phyloP scores from a whole-genome alignment of 148 eudicot genomes.

The Talinum fruticosum region DNA sequence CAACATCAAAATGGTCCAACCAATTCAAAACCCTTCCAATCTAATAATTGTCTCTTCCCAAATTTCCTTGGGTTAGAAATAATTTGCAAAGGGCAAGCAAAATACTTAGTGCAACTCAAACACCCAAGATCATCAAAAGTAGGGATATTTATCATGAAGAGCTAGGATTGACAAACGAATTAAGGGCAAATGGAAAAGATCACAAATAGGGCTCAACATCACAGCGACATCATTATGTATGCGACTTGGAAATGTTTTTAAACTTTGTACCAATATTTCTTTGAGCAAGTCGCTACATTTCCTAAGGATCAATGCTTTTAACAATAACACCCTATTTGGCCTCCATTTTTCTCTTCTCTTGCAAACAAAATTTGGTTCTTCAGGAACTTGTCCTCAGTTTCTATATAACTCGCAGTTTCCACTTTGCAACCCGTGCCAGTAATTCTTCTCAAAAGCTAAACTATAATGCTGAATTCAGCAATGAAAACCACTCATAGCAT shows the following conservation, averaged over 20 bases:
- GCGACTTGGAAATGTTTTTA: neutral
- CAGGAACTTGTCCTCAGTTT: neutral
- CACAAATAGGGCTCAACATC: neutral
- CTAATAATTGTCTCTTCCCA: neutral
- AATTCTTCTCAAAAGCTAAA: neutral
- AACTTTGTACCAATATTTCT: neutral
- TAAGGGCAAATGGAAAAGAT: neutral
- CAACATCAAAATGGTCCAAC: neutral
- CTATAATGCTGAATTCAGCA: neutral
- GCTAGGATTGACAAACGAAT: neutral
- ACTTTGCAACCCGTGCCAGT: neutral
- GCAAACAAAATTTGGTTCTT: neutral
- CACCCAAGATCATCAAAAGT: conserved; percentile 1
- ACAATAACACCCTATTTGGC: neutral
- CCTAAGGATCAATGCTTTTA: neutral
- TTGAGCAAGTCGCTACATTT: neutral
- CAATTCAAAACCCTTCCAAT: neutral
- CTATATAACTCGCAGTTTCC: neutral
- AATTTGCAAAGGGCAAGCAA: neutral
- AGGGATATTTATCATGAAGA: neutral
- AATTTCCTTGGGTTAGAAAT: neutral
- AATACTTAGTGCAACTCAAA: neutral
- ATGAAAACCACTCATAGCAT: neutral
- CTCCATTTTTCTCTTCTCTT: neutral
- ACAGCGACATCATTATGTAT: neutral